Evolutionary conservation across 2,329 filamentous ascomycete species (phyloP).

Genomic region (Pseudocercospora cruenta): DNA sequence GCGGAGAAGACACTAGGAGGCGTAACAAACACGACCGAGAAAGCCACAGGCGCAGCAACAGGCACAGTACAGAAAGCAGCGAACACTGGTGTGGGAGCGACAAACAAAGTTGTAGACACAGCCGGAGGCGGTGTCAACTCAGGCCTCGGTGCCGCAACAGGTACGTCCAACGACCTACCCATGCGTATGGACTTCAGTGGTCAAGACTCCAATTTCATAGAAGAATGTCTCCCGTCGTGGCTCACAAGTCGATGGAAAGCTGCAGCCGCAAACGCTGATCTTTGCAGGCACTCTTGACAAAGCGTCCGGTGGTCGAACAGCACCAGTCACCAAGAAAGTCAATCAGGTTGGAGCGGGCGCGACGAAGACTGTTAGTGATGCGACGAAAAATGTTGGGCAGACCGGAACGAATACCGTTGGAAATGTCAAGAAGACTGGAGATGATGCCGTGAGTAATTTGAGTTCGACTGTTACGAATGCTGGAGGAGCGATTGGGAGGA

Average conservation of each 20-base stretch:
- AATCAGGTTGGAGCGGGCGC: slow-evolving; percentile 40
- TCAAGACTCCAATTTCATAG: slow-evolving; percentile 24
- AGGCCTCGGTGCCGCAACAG: slow-evolving; percentile 33
- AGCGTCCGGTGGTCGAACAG: slow-evolving; percentile 36
- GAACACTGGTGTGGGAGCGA: slow-evolving; percentile 29
- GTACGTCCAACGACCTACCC: slow-evolving; percentile 33
- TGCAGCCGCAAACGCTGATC: slow-evolving; percentile 18
- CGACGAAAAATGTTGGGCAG: slow-evolving; percentile 43
- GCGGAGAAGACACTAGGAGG: slow-evolving; percentile 17
- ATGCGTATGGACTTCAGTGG: slow-evolving; percentile 28
- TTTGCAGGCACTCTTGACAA: slow-evolving; percentile 39
- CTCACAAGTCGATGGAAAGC: slow-evolving; percentile 33
- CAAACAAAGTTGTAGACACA: slow-evolving; percentile 34
- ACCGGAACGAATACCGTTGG: slow-evolving; percentile 36
- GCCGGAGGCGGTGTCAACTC: slow-evolving; percentile 31
- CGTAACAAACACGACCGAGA: slow-evolving; percentile 24
- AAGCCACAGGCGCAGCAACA: slow-evolving; percentile 30
- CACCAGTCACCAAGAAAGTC: slow-evolving; percentile 39
- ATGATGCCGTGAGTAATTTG: slow-evolving; percentile 34
- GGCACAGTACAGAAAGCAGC: slow-evolving; percentile 35
- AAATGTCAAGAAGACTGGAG: slow-evolving; percentile 41
- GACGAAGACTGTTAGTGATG: slow-evolving; percentile 39
- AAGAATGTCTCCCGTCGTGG: slow-evolving; percentile 33
- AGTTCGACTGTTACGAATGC: slow-evolving; percentile 35
- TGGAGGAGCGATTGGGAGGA: slow-evolving; percentile 29